A percentile compares a stretch with the other conserved stretches of the same genome.
Conservation (phyloP, 2,329 filamentous ascomycete genomes). For the Hirsutella rhossiliensis region DNA sequence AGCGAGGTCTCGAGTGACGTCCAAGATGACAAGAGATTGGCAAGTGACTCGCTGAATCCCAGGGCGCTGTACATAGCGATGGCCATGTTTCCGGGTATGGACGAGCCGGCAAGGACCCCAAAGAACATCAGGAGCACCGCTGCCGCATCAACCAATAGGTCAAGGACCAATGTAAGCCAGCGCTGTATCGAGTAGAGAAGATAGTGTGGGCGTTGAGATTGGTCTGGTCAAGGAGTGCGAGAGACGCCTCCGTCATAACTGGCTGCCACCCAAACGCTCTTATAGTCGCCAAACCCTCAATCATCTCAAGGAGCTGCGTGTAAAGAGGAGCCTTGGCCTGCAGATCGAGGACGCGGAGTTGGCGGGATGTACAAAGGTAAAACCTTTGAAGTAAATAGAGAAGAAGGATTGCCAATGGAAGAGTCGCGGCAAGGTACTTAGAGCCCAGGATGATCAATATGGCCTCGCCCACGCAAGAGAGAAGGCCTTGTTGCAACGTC, state of each 20-base stretch:
- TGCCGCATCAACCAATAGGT: slow-evolving; percentile 21
- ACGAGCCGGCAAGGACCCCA: slow-evolving; percentile 16
- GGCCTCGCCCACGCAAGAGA: not conserved
- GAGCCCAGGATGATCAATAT: slow-evolving; percentile 9
- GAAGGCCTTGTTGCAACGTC: not conserved
- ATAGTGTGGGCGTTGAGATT: slow-evolving; percentile 38
- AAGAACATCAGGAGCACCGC: slow-evolving; percentile 18
- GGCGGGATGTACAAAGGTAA: slow-evolving; percentile 22
- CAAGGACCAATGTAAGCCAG: slow-evolving; percentile 37
- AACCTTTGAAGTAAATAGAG: slow-evolving; percentile 12
- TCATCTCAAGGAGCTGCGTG: slow-evolving; percentile 26
- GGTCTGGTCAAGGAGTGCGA: slow-evolving; percentile 30
- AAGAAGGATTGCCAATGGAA: slow-evolving; percentile 22
- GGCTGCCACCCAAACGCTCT: slow-evolving; percentile 36
- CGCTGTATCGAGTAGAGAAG: slow-evolving; percentile 36
- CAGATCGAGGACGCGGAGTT: slow-evolving; percentile 23
- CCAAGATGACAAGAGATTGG: slow-evolving; percentile 16
- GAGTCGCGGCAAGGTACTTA: slow-evolving; percentile 27
- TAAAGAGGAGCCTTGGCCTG: slow-evolving; percentile 23
- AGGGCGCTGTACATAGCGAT: slow-evolving; percentile 14
- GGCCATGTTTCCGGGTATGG: slow-evolving; percentile 10
- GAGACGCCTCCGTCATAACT: slow-evolving; percentile 24
- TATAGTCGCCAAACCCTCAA: slow-evolving; percentile 34
- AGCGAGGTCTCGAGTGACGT: slow-evolving; percentile 18
- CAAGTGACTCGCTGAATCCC: slow-evolving; percentile 11